Percentiles rank a stretch among this genome's conserved stretches.
Conservation (phyloP, 768 basidiomycete genomes). For the Heimioporus sp. region DNA sequence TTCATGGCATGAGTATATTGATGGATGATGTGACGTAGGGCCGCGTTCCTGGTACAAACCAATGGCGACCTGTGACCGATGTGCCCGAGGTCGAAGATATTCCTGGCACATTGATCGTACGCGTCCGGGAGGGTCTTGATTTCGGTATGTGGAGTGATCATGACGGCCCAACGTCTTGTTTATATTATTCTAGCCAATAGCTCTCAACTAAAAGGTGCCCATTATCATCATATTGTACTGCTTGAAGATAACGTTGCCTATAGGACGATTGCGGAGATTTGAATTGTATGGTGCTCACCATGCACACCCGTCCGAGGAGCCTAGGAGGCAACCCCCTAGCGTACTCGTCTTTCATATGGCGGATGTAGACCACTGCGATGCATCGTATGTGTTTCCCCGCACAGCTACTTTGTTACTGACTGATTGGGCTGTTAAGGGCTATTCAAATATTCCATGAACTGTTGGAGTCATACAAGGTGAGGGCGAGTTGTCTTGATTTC, state of each 20-base stretch:
- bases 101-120: slow-evolving; percentile 80
- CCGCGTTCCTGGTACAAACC: slow-evolving; percentile 80
- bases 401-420: background rate
- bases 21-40: slow-evolving; percentile 47
- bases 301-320: slow-evolving; percentile 88
- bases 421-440: slow-evolving; percentile 48
- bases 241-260: background rate
- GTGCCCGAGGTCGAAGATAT: slow-evolving; percentile 81
- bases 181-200: slow-evolving; percentile 69
- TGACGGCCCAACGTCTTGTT: background rate
- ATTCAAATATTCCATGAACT: slow-evolving; percentile 82
- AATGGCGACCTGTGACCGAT: slow-evolving; percentile 90
- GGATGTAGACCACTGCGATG: slow-evolving; percentile 89
- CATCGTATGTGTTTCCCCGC: slow-evolving; percentile 58
- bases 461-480: slow-evolving; percentile 72
- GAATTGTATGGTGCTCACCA: slow-evolving; percentile 83
- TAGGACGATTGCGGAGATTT: slow-evolving; percentile 77
- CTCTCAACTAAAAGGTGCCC: slow-evolving; percentile 79
- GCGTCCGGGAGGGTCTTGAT: slow-evolving; percentile 87
- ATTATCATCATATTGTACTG: background rate
- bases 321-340: slow-evolving; percentile 67
- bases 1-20: background rate
- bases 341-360: slow-evolving; percentile 91
- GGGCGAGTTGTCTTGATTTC: background rate
- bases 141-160: slow-evolving; percentile 57